These are phyloP conservation scores for Paracoccidioides lutzii DNA, from an alignment of 2,329 filamentous ascomycete genomes.

Conservation along the genomic window DNA sequence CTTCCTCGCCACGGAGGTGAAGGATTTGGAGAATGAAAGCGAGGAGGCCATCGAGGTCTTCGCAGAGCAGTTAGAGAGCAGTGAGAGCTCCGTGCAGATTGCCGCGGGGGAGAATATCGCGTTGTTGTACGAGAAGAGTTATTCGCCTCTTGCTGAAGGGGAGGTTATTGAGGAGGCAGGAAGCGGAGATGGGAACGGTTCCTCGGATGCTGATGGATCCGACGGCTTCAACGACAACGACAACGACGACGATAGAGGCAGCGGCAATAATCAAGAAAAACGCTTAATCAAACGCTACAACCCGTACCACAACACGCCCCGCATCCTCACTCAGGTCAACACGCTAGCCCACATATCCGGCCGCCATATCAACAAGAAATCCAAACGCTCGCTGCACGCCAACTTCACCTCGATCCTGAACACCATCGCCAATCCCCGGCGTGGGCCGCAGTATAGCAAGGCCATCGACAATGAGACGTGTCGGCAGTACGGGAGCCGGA, in stretches of 20 bases:
- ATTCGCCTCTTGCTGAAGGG: constrained; percentile 45
- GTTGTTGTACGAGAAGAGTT: constrained; percentile 64
- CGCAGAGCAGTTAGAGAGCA: constrained; percentile 71
- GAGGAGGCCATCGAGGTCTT: constrained; percentile 66
- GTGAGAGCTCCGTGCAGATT: constrained; percentile 59
- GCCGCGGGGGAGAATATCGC: constrained; percentile 70
- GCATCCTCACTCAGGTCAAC: constrained; percentile 47
- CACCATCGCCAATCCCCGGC: constrained; percentile 52
- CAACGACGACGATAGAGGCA: constrained; percentile 21
- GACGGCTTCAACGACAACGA: constrained; percentile 19
- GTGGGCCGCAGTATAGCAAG: constrained; percentile 53
- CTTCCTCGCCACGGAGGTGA: constrained; percentile 63
- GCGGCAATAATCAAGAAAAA: constrained; percentile 22
- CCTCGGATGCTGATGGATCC: constrained; percentile 33
- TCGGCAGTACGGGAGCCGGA: constrained; percentile 47
- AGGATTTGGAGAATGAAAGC: constrained; percentile 59
- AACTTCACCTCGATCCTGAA: constrained; percentile 54
- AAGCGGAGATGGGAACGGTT: constrained; percentile 28
- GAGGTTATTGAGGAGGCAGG: constrained; percentile 35
- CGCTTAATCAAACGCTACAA: constrained; percentile 51
- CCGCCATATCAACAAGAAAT: constrained; percentile 52
- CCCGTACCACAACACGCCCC: constrained; percentile 51
- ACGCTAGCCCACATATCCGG: constrained; percentile 48
- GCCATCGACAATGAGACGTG: constrained; percentile 50
- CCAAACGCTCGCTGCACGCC: constrained; percentile 52